Conservation (phyloP, 2,329 filamentous ascomycete species). For the Cryphonectria nitschkei region DNA sequence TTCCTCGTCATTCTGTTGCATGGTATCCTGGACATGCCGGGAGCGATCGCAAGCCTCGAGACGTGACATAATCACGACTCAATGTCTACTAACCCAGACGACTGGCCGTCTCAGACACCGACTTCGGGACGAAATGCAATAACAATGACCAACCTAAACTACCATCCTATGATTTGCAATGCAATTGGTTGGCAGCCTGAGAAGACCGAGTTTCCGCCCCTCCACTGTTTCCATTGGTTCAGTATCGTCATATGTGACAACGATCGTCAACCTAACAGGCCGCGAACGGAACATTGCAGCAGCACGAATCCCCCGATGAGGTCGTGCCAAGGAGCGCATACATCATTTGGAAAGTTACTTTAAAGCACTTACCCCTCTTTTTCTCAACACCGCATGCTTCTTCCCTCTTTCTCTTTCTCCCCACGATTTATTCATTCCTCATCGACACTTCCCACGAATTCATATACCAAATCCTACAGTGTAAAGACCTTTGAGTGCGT, state of each 20-base stretch:
- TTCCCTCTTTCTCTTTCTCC: background rate
- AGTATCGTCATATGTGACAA: conserved; percentile 1
- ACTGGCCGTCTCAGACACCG: background rate
- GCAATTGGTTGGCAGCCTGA: background rate
- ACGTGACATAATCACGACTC: background rate
- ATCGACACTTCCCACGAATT: background rate
- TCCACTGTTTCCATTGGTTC: background rate
- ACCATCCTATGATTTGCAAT: background rate
- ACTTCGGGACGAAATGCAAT: background rate
- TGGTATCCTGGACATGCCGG: background rate
- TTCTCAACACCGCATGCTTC: background rate
- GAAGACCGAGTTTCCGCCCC: background rate
- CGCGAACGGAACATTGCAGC: conserved; percentile 5
- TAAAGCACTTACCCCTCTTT: background rate
- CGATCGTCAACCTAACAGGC: background rate
- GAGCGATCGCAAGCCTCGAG: background rate
- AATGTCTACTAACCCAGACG: background rate
- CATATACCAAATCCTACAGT: background rate
- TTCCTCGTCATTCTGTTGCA: background rate
- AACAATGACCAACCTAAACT: background rate
- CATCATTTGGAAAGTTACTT: background rate
- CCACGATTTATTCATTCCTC: background rate
- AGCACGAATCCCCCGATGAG: background rate
- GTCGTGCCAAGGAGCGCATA: background rate
- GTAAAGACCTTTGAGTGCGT: background rate